phyloP scores from a whole-genome alignment of 1,139 yeast genomes.

The Torulaspora pretoriensis region DNA sequence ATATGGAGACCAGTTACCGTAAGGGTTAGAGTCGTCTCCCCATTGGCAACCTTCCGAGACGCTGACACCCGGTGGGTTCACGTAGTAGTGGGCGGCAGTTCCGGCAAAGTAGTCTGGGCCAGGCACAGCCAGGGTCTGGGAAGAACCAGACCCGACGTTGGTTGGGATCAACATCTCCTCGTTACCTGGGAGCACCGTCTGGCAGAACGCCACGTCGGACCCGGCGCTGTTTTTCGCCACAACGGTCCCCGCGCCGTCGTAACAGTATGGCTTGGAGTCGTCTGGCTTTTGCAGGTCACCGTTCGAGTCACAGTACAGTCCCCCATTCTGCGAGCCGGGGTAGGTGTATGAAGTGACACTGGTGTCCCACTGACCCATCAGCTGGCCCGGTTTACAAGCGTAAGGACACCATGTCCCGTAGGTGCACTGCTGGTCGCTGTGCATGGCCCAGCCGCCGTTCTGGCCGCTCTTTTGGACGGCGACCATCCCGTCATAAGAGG shows the following conservation, averaged over 20 bases:
- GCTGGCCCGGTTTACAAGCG: slow-evolving; percentile 81
- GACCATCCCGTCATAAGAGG: slow-evolving; percentile 60
- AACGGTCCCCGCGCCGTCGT: slow-evolving; percentile 72
- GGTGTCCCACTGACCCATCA: slow-evolving; percentile 77
- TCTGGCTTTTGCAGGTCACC: slow-evolving; percentile 67
- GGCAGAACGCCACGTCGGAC: slow-evolving; percentile 73
- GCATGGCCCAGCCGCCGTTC: slow-evolving; percentile 87
- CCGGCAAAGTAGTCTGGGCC: slow-evolving; percentile 68
- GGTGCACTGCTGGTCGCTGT: slow-evolving; percentile 68
- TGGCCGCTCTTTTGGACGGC: slow-evolving; percentile 53
- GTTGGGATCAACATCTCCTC: slow-evolving; percentile 94
- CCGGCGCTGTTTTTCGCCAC: slow-evolving; percentile 53
- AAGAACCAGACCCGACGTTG: slow-evolving; percentile 45
- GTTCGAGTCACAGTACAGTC: slow-evolving; percentile 65
- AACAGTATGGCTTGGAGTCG: slow-evolving; percentile 58
- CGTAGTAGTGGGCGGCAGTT: slow-evolving; percentile 83
- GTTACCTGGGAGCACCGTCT: slow-evolving; percentile 88
- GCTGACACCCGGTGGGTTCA: slow-evolving; percentile 82
- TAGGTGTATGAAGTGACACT: slow-evolving; percentile 53
- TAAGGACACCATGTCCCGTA: slow-evolving; percentile 80
- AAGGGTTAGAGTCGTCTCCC: slow-evolving; percentile 65
- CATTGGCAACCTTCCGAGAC: slow-evolving; percentile 76
- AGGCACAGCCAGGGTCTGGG: slow-evolving; percentile 70
- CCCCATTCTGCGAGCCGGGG: slow-evolving; percentile 78
- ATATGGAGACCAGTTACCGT: slow-evolving; percentile 90